phyloP scores from a whole-genome alignment of 345 rosid genomes.

The Murraya koenigii region DNA sequence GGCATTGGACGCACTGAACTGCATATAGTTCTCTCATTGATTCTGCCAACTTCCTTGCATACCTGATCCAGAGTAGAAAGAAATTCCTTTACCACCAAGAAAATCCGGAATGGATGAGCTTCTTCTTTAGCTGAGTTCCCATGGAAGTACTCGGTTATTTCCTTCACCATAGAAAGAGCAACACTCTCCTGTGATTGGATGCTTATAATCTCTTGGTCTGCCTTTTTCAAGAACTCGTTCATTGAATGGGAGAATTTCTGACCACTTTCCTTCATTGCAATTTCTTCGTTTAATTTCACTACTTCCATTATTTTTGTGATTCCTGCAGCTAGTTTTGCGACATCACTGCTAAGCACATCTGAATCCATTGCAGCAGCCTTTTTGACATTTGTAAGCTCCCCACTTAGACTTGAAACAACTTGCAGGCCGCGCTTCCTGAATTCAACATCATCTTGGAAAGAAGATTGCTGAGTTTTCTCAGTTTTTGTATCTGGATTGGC shows the following conservation, averaged over 20 bases:
- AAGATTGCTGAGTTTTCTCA: slow-evolving; percentile 35
- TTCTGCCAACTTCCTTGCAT: slow-evolving; percentile 88
- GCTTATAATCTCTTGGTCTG: slow-evolving; percentile 58
- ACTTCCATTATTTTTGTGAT: slow-evolving; percentile 53
- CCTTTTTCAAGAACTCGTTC: slow-evolving; percentile 61
- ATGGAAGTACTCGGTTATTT: slow-evolving; percentile 88
- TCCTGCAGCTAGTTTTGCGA: slow-evolving; percentile 52
- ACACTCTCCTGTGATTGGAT: slow-evolving; percentile 48
- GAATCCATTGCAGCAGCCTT: slow-evolving; percentile 93
- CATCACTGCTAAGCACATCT: slow-evolving; percentile 54
- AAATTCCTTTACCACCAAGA: slow-evolving; percentile 81
- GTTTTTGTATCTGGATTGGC: slow-evolving; percentile 28
- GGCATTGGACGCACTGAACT: slow-evolving; percentile 52
- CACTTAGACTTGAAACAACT: slow-evolving; percentile 75
- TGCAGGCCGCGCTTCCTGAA: slow-evolving; percentile 79
- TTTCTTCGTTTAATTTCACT: slow-evolving; percentile 36
- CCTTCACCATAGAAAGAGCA: slow-evolving; percentile 56
- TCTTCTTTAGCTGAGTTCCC: slow-evolving; percentile 77
- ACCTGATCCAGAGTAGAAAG: slow-evolving; percentile 82
- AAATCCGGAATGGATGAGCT: slow-evolving; percentile 74
- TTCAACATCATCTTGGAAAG: slow-evolving; percentile 61
- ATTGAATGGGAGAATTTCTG: slow-evolving; percentile 56
- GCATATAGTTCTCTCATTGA: slow-evolving; percentile 71
- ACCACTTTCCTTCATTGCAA: slow-evolving; percentile 24
- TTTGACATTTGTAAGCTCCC: slow-evolving; percentile 78